phyloP scores from a whole-genome alignment of 768 basidiomycete species.

The Tubosaeta sp. region DNA sequence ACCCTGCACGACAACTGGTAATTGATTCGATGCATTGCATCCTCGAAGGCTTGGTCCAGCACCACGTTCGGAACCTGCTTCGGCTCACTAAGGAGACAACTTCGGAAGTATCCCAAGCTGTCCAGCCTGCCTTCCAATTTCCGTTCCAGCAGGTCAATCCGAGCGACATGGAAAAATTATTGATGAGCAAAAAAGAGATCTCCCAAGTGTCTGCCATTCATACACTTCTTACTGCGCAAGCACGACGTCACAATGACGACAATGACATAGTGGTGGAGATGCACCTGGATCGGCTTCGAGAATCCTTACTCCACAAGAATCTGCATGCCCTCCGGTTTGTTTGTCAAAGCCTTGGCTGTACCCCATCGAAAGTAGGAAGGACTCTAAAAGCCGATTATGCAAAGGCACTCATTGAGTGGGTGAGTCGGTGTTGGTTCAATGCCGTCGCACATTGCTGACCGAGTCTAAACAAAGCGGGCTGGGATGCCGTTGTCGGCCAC shows the following conservation, averaged over 20 bases:
- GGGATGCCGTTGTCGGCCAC: too few relatives aligned
- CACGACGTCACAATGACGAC: not conserved
- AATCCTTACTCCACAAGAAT: not conserved
- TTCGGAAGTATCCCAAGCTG: not conserved
- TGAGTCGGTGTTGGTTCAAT: not conserved
- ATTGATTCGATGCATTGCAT: not conserved
- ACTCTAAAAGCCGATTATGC: not conserved
- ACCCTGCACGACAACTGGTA: not conserved
- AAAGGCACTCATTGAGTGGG: not conserved
- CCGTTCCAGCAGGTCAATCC: not conserved
- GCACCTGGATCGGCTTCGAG: not conserved
- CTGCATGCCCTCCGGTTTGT: not conserved
- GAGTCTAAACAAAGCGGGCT: too few relatives aligned
- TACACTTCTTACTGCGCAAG: not conserved
- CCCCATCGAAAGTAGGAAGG: not conserved
- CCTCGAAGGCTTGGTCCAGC: not conserved
- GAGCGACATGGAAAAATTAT: not conserved
- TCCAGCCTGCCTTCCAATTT: not conserved
- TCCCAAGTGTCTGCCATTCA: not conserved
- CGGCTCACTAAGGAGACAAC: too few relatives aligned
- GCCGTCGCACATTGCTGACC: not conserved
- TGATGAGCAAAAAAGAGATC: not conserved
- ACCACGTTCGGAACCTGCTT: not conserved
- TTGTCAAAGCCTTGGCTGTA: not conserved
- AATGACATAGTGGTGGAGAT: not conserved